A percentile compares a stretch with the other conserved stretches of the same genome.
Evolutionary conservation across 495 filamentous ascomycete genomes (phyloP).

Genomic region (Penicillium daleae): DNA sequence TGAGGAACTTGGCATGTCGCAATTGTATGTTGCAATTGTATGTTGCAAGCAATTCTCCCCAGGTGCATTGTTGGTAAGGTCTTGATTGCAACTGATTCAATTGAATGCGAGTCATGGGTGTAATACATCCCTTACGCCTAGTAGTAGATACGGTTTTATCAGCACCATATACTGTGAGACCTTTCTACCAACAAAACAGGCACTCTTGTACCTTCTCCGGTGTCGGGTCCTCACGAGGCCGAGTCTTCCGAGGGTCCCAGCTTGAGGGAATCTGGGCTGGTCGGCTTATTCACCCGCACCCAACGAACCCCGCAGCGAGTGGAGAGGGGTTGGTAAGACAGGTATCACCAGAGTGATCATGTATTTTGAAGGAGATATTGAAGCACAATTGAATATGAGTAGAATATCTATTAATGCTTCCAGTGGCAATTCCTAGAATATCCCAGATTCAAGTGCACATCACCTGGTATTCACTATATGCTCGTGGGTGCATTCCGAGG

Average conservation of each 20-base stretch:
- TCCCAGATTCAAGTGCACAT: not conserved
- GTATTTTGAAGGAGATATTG: not conserved
- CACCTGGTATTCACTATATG: not conserved
- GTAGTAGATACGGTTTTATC: no score
- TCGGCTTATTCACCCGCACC: slow-evolving; percentile 31
- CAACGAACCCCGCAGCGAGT: slow-evolving; percentile 28
- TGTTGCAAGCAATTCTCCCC: no score
- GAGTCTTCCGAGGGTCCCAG: slow-evolving; percentile 12
- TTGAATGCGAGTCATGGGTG: no score
- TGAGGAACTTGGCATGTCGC: no score
- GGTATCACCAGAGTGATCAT: slow-evolving; percentile 2
- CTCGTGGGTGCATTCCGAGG: not conserved
- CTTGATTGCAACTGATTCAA: no score
- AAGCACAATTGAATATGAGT: not conserved
- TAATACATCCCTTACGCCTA: no score
- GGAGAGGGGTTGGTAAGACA: not conserved
- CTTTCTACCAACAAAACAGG: not conserved
- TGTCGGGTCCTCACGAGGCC: slow-evolving; percentile 7
- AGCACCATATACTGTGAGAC: not conserved
- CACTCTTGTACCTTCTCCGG: slow-evolving; percentile 3
- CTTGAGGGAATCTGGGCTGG: slow-evolving; percentile 25
- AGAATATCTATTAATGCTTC: not conserved
- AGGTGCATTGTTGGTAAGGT: no score
- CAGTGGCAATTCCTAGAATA: not conserved
- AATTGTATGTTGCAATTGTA: no score